Base-by-base conservation (phyloP, 108 stramenopile genomes). In the Schizochytrium sp. region DNA sequence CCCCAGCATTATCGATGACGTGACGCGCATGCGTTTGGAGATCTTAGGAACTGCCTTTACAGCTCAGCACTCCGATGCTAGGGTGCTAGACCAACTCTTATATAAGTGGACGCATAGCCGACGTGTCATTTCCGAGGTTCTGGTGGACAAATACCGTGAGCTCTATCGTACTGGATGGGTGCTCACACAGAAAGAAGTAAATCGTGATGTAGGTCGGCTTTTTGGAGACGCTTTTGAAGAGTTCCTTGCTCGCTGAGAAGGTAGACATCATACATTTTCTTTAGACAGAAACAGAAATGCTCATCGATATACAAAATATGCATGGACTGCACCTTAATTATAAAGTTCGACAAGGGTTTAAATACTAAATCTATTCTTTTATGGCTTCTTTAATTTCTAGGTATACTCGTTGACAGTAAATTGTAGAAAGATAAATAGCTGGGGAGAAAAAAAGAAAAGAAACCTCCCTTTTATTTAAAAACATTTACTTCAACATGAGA, bases 21-120 rank as follows among this genome's bases (percentile, higher is more conserved):
- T 96, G 17, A 97, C 97, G 10, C 58, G 47, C 2, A 96, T 97
- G 96, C 87, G 97, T 87, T 88, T 97, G 0, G 96, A 97, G 92
- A 93, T 97, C 92, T 87, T 97, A 4, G 96, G 97, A 3, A 95
- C 96, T 28, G 94, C 95, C 38, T 97, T 97, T 89, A 96, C 96
- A 45, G 95, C 95, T 4, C 97, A 97, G 89, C 97, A 97, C 87
- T 92, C 91, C 41, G 96, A 97, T 92, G 94, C 94, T 46, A 89
- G 97, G 4, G 97, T 97, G 10, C 72, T 97, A 8, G 97, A 97
- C 87, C 97, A 97, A 88, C 91, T 97, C 0, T 46, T 97, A 17
- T 97, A 97, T 94, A 97, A 97, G 92, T 97, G 97, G 97, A 72
- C 94, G 46, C 97, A 97, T 92, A 96, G 95, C 28, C 91, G 96